Evolutionary conservation across 805 yeast genomes (phyloP).

Genomic region (Wickerhamomyces strasburgensis): DNA sequence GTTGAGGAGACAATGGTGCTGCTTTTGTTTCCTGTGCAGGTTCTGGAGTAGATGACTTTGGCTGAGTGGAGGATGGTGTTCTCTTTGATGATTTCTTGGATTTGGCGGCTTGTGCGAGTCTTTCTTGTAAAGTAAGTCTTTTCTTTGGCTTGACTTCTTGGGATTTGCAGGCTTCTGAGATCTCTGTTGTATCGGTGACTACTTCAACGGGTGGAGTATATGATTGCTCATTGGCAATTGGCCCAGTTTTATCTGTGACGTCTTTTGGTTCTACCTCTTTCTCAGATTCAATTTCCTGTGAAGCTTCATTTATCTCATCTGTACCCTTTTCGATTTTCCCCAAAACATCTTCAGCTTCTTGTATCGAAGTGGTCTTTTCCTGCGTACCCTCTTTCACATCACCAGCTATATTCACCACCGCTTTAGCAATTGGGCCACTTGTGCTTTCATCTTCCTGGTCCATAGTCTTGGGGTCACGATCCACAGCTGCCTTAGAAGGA

Average conservation of each 20-base stretch:
- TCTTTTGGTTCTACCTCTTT: slow-evolving; percentile 2
- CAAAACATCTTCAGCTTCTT: neutral
- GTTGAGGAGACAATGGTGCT: slow-evolving; percentile 4
- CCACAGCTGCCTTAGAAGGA: neutral
- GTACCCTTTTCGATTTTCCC: too few species aligned
- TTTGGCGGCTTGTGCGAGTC: slow-evolving; percentile 78
- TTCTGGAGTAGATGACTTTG: neutral
- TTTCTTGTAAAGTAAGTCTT: slow-evolving; percentile 74
- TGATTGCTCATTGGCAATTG: too few species aligned
- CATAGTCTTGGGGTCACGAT: too few species aligned
- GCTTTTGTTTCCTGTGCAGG: neutral
- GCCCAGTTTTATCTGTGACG: neutral
- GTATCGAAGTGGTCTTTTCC: neutral
- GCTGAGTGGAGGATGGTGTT: neutral
- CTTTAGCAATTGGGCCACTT: too few species aligned
- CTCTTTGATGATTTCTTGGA: slow-evolving; percentile 26
- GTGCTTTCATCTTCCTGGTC: too few species aligned
- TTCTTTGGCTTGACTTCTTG: slow-evolving; percentile 33
- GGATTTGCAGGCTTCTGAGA: slow-evolving; percentile 10
- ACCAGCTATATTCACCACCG: neutral
- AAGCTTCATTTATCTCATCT: neutral
- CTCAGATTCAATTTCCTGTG: neutral
- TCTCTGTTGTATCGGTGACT: too few species aligned
- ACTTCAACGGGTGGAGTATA: too few species aligned
- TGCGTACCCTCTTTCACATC: neutral